Percentiles rank a stretch among this genome's conserved stretches.
Conservation (phyloP, 768 basidiomycete species). For the Phanerochaete sordida region DNA sequence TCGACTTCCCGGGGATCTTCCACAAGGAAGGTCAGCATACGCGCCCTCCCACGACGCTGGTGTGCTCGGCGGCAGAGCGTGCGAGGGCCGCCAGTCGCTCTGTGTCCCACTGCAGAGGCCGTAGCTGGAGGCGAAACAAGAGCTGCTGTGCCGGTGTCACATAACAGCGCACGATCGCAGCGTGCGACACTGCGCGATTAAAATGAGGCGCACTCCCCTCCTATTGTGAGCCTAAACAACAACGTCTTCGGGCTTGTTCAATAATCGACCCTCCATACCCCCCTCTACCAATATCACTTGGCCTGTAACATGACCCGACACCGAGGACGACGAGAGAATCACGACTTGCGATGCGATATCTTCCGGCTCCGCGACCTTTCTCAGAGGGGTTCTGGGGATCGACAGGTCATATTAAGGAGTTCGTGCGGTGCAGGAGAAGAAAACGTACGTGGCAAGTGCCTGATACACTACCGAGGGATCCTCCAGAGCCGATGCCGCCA, state of each 20-base stretch:
- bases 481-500: constrained; percentile 54
- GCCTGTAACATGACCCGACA: constrained; percentile 72
- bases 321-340: constrained; percentile 54
- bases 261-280: constrained; percentile 72
- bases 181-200: background rate
- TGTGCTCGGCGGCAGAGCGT: background rate
- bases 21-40: background rate
- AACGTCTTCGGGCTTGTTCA: constrained; percentile 39
- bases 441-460: constrained; percentile 63
- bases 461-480: constrained; percentile 51
- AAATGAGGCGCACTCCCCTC: background rate
- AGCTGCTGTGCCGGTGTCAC: too few relatives aligned
- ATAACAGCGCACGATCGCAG: background rate
- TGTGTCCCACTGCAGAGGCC: too few relatives aligned
- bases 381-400: constrained; percentile 57
- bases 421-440: background rate
- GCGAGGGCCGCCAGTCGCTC: background rate
- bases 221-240: constrained; percentile 9
- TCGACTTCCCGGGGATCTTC: background rate
- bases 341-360: constrained; percentile 68
- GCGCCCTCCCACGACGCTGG: background rate
- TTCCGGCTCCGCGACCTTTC: constrained; percentile 57
- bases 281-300: constrained; percentile 70
- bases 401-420: background rate
- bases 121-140: too few relatives aligned